A percentile compares a stretch with the other conserved stretches of the same genome.
Conservation (phyloP, 1,139 yeast genomes). For the Kodamaea ohmeri region DNA sequence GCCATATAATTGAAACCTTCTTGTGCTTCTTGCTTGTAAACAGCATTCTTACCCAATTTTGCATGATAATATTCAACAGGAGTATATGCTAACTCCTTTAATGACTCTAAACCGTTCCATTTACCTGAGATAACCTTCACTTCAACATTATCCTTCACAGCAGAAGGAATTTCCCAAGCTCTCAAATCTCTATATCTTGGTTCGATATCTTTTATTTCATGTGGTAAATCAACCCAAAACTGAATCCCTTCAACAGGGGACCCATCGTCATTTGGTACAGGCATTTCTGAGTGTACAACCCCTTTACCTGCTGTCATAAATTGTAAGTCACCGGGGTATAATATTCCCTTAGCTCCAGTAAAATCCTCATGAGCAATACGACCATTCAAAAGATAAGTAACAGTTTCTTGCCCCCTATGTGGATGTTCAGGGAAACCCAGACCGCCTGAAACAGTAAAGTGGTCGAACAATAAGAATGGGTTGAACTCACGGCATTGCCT, state of each 20-base stretch:
- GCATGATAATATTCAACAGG: constrained; percentile 78
- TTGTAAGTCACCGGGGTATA: constrained; percentile 84
- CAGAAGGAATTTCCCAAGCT: constrained; percentile 65
- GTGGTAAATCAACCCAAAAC: constrained; percentile 89
- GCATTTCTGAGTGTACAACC: constrained; percentile 84
- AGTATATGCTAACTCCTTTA: constrained; percentile 76
- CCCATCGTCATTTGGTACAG: constrained; percentile 61
- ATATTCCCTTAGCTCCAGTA: constrained; percentile 77
- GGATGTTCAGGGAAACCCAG: constrained; percentile 89
- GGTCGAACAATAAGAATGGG: constrained; percentile 85
- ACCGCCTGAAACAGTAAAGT: constrained; percentile 49
- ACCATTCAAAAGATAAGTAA: constrained; percentile 72
- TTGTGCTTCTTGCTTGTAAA: constrained; percentile 60
- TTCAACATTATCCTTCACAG: constrained; percentile 57
- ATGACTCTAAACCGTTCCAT: constrained; percentile 71
- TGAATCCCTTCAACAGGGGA: constrained; percentile 70
- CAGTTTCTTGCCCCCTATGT: constrained; percentile 88
- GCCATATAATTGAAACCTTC: constrained; percentile 67
- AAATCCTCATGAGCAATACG: constrained; percentile 89
- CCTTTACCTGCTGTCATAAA: constrained; percentile 96
- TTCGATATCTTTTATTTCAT: constrained; percentile 57
- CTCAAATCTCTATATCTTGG: constrained; percentile 83
- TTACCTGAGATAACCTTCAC: constrained; percentile 79
- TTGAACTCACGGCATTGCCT: constrained; percentile 62
- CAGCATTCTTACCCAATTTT: constrained; percentile 65